phyloP scores from a whole-genome alignment of 2,329 filamentous ascomycete genomes.

The Stachybotrys chlorohalonatus region DNA sequence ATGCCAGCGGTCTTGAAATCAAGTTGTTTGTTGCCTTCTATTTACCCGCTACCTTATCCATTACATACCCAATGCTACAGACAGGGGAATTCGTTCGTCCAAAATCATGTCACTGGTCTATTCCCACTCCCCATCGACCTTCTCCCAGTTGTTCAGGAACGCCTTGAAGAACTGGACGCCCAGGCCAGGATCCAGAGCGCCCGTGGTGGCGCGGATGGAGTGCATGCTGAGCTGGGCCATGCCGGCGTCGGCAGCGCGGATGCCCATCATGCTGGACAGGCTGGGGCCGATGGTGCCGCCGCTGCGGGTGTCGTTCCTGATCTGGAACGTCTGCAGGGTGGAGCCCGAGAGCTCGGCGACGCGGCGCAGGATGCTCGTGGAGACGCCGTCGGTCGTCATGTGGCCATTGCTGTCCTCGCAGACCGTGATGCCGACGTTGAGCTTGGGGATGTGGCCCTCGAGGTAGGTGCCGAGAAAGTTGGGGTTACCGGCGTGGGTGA shows the following conservation, averaged over 20 bases:
- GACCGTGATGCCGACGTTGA: slow-evolving; percentile 81
- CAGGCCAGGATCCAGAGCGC: slow-evolving; percentile 74
- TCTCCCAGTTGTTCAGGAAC: slow-evolving; percentile 80
- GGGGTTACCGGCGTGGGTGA: slow-evolving; percentile 88
- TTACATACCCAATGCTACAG: neutral
- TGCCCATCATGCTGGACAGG: slow-evolving; percentile 71
- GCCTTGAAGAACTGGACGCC: slow-evolving; percentile 84
- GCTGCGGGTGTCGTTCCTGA: slow-evolving; percentile 80
- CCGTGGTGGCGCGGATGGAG: slow-evolving; percentile 80
- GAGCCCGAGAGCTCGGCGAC: slow-evolving; percentile 66
- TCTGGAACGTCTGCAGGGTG: slow-evolving; percentile 82
- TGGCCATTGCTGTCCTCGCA: slow-evolving; percentile 82
- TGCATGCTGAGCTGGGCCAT: slow-evolving; percentile 94
- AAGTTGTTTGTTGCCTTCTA: neutral
- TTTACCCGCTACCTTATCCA: neutral
- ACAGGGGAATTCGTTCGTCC: neutral
- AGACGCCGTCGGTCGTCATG: slow-evolving; percentile 90
- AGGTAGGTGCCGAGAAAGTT: slow-evolving; percentile 85
- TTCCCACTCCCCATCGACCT: slow-evolving; percentile 72
- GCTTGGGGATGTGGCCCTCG: slow-evolving; percentile 71
- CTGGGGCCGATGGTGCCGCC: slow-evolving; percentile 95
- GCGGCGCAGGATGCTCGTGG: slow-evolving; percentile 68
- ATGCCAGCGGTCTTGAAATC: neutral
- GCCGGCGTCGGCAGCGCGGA: slow-evolving; percentile 77
- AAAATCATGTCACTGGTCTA: neutral